Evolutionary conservation across 257 asterid species (phyloP), one percentile per base, ranked within the genome.

Genomic region (Solanum sejunctum): DNA sequence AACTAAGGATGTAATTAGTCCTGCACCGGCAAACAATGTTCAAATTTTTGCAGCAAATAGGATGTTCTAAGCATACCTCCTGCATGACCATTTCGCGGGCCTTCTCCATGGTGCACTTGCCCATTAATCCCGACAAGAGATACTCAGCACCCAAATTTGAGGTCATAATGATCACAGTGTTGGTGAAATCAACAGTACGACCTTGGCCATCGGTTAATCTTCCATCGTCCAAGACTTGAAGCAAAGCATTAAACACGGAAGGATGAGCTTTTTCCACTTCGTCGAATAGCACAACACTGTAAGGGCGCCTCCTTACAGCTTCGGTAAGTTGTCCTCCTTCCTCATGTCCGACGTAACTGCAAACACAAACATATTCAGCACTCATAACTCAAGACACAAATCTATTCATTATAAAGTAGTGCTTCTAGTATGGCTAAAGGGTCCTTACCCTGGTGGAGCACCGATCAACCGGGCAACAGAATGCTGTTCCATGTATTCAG

Each of bases 401-500:
- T 41, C 16, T 39, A 39, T 39, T 8, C 18, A 69, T 0, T 41
- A 41, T 8, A 5, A 52, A 52, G 43, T 0, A 28, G 4, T 7
- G 13, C 2, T 21, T n/a, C 54, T 4, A 49, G 4, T 10, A 10
- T 75, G 57, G 39, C 21, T 13, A 47, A 69, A 77, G 45, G 61
- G 16, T 77, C 87, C 96, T 85, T 88, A 95, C 94, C 99, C 98
- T 51, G 98, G 99, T 9, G 99, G 98, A 86, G 99, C 96, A 16
- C 99, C 99, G 63, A 96, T 96, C 63, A 95, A 58, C 0, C 98
- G 91, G 17, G 98, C 93, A 83, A 96, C 97, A 0, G 99, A 95
- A 85, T 95, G 98, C n/a, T 95, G 98, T 85, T 96, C 98, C 99
- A 96, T 96, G 90, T 96, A 95, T 84, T 96, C 98, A 0, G 98